These are phyloP conservation scores for Thielaviopsis musarum DNA, from an alignment of 2,329 filamentous ascomycete genomes.

Conservation along the genomic window DNA sequence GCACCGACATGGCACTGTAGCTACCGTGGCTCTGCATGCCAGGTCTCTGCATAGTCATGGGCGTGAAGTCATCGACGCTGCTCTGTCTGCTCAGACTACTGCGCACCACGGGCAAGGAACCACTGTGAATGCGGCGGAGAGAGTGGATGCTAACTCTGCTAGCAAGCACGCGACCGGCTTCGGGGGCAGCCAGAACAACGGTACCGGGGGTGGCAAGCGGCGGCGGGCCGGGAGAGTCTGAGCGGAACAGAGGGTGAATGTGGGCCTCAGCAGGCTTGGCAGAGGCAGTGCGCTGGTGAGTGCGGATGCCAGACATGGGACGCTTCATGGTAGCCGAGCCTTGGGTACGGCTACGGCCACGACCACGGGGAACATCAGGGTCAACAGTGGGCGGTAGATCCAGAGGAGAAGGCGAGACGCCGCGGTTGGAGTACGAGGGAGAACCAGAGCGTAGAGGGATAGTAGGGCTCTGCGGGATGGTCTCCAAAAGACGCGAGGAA, in stretches of 20 bases:
- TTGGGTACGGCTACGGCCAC: constrained; percentile 10
- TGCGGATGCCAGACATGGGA: neutral
- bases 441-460: neutral
- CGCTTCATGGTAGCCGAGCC: constrained; percentile 3
- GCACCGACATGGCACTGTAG: constrained; percentile 2
- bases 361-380: constrained; percentile 5
- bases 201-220: constrained; percentile 52
- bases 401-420: neutral
- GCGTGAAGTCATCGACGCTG: constrained; percentile 31
- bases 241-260: constrained; percentile 64
- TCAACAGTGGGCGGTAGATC: constrained; percentile 9
- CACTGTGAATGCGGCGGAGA: constrained; percentile 37
- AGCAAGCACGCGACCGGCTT: constrained; percentile 29
- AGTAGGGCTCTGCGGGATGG: constrained; percentile 11
- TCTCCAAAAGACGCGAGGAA: constrained; percentile 11
- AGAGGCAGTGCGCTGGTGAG: constrained; percentile 4
- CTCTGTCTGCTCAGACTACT: constrained; percentile 32
- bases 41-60: constrained; percentile 1
- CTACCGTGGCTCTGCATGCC: neutral
- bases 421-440: neutral
- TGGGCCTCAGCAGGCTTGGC: constrained; percentile 39
- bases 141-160: constrained; percentile 37
- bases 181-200: constrained; percentile 51
- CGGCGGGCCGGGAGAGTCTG: constrained; percentile 51
- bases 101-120: constrained; percentile 30